Conservation (phyloP, 257 asterid genomes). For the Gynochthodes officinalis region DNA sequence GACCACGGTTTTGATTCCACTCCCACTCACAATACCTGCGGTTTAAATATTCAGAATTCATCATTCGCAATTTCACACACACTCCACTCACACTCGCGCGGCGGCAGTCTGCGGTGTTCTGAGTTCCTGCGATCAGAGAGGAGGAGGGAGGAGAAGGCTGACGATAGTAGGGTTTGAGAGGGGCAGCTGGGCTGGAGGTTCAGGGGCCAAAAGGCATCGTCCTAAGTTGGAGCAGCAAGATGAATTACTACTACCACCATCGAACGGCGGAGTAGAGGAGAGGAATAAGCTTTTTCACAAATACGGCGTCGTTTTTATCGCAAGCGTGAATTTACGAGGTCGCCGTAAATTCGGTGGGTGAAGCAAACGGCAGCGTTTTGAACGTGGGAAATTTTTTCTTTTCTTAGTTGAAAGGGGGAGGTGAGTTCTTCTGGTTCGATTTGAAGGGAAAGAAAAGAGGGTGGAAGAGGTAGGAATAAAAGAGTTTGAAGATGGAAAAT, state of each 20-base stretch:
- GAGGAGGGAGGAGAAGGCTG: background rate
- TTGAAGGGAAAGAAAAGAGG: background rate
- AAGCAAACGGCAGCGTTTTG: background rate
- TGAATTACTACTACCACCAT: too few species aligned
- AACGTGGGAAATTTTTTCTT: background rate
- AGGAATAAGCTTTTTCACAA: background rate
- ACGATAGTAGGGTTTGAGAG: too few species aligned
- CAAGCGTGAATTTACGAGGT: too few species aligned
- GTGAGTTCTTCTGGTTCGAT: background rate
- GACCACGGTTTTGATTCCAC: too few species aligned
- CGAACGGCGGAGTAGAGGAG: background rate
- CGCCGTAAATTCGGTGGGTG: too few species aligned
- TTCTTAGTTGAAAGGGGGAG: background rate
- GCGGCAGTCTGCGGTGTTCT: too few species aligned
- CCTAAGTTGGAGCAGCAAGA: too few species aligned
- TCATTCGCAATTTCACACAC: too few species aligned
- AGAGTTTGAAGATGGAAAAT: background rate
- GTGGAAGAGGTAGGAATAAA: background rate
- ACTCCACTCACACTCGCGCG: too few species aligned
- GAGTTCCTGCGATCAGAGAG: too few species aligned
- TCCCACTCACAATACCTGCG: too few species aligned
- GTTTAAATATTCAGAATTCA: too few species aligned
- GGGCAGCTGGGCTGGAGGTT: background rate
- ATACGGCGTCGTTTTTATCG: background rate
- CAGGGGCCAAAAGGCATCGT: slow-evolving; percentile 11